phyloP scores from a whole-genome alignment of 2,329 filamentous ascomycete species.

The Colletotrichum melonis region DNA sequence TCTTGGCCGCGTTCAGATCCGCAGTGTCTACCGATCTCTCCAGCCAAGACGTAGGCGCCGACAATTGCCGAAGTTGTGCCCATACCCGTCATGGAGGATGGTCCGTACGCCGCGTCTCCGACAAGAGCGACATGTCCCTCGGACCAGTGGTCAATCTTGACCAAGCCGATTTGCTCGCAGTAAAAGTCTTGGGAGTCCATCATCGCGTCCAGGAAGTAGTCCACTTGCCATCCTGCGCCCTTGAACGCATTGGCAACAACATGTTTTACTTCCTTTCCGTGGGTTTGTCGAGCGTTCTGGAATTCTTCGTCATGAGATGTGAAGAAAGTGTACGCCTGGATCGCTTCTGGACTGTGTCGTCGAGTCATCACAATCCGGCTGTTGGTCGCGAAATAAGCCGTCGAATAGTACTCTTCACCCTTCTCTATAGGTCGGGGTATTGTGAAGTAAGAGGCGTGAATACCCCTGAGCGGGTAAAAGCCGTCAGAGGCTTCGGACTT shows the following conservation, averaged over 20 bases:
- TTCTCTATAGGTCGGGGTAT: slow-evolving; percentile 39
- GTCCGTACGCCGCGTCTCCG: slow-evolving; percentile 65
- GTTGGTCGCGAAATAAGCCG: slow-evolving; percentile 48
- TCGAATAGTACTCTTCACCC: slow-evolving; percentile 50
- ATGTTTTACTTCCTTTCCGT: slow-evolving; percentile 51
- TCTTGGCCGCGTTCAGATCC: slow-evolving; percentile 36
- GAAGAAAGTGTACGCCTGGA: slow-evolving; percentile 52
- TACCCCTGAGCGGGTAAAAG: slow-evolving; percentile 34
- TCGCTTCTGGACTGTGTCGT: slow-evolving; percentile 47
- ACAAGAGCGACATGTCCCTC: slow-evolving; percentile 59
- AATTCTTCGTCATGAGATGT: slow-evolving; percentile 40
- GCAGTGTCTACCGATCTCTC: slow-evolving; percentile 54
- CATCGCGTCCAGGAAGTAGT: slow-evolving; percentile 55
- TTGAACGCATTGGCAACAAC: slow-evolving; percentile 51
- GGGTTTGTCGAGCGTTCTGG: slow-evolving; percentile 43
- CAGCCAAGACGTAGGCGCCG: slow-evolving; percentile 67
- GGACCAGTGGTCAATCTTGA: slow-evolving; percentile 57
- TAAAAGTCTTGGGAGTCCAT: slow-evolving; percentile 58
- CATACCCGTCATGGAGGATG: slow-evolving; percentile 59
- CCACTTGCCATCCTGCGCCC: slow-evolving; percentile 58
- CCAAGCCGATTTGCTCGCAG: slow-evolving; percentile 53
- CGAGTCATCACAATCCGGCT: slow-evolving; percentile 53
- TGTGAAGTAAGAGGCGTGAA: slow-evolving; percentile 43
- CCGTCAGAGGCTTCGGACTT: slow-evolving; percentile 38
- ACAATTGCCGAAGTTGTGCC: slow-evolving; percentile 61